Evolutionary conservation across 1,284 basidiomycete species (phyloP).

Genomic region (Pseudozyma sp.): DNA sequence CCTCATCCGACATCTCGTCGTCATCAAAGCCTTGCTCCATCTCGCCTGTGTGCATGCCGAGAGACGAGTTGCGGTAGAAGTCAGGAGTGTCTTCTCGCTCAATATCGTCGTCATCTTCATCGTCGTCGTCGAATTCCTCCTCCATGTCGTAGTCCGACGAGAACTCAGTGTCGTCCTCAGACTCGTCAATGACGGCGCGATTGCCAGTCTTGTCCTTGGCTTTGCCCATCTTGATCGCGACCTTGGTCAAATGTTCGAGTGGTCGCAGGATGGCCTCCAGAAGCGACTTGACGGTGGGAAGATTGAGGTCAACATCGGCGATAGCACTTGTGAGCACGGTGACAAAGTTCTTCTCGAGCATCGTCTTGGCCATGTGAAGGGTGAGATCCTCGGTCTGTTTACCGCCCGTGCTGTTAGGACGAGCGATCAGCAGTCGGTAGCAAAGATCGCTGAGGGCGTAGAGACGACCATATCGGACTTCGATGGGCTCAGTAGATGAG

Average conservation of each 20-base stretch:
- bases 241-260: slow-evolving; percentile 91
- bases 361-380: slow-evolving; percentile 93
- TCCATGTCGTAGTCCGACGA: slow-evolving; percentile 55
- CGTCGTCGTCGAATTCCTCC: slow-evolving; percentile 70
- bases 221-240: slow-evolving; percentile 97
- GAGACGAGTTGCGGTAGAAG: slow-evolving; percentile 93
- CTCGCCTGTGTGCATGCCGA: slow-evolving; percentile 83
- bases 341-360: slow-evolving; percentile 98
- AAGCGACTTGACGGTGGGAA: slow-evolving; percentile 87
- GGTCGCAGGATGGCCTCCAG: slow-evolving; percentile 88
- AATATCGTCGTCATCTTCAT: slow-evolving; percentile 72
- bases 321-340: slow-evolving; percentile 87
- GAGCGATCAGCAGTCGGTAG: slow-evolving; percentile 85
- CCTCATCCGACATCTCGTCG: slow-evolving; percentile 88
- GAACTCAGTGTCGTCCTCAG: slow-evolving; percentile 39
- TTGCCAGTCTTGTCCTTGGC: slow-evolving; percentile 55
- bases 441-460: slow-evolving; percentile 89
- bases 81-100: slow-evolving; percentile 89
- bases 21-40: slow-evolving; percentile 69
- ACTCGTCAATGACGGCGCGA: slow-evolving; percentile 36
- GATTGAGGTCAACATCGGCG: slow-evolving; percentile 94
- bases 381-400: slow-evolving; percentile 78
- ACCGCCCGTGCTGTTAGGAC: slow-evolving; percentile 71
- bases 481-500: slow-evolving; percentile 75
- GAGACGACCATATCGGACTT: slow-evolving; percentile 86